Percentiles rank a stretch among this genome's conserved stretches.
Conservation (phyloP, 495 filamentous ascomycete species). For the Stereocaulon alpinum region DNA sequence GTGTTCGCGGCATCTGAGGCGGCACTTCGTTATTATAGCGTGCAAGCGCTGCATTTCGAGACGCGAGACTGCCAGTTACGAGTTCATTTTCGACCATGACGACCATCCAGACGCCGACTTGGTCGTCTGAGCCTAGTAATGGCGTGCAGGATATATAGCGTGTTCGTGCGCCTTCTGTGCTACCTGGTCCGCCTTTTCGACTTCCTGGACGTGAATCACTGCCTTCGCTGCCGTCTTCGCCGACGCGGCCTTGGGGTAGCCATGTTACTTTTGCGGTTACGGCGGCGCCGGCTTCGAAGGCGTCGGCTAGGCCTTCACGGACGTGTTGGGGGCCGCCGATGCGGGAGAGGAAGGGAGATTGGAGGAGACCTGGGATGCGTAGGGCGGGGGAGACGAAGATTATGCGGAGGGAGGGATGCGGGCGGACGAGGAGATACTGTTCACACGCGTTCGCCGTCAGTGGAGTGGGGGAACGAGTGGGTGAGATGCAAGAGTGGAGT, state of each 20-base stretch:
- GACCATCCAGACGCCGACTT: slow-evolving; percentile 56
- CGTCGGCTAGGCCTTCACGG: slow-evolving; percentile 41
- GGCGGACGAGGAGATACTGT: slow-evolving; percentile 53
- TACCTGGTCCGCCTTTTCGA: slow-evolving; percentile 22
- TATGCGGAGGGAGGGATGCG: slow-evolving; percentile 48
- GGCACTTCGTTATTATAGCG: background rate
- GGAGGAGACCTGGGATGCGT: slow-evolving; percentile 53
- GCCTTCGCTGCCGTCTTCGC: background rate
- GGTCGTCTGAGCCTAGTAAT: slow-evolving; percentile 43
- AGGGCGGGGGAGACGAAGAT: slow-evolving; percentile 58
- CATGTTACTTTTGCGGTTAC: slow-evolving; percentile 54
- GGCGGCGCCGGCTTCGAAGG: slow-evolving; percentile 44
- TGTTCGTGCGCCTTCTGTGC: slow-evolving; percentile 35
- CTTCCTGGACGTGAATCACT: slow-evolving; percentile 1
- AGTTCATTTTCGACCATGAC: slow-evolving; percentile 47
- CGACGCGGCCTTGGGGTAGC: slow-evolving; percentile 28
- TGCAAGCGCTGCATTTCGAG: slow-evolving; percentile 7
- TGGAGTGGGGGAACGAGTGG: background rate
- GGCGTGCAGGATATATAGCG: slow-evolving; percentile 57
- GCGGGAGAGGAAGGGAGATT: slow-evolving; percentile 49
- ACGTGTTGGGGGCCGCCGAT: slow-evolving; percentile 46
- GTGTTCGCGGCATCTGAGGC: slow-evolving; percentile 10
- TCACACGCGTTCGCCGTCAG: slow-evolving; percentile 34
- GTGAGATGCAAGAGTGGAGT: background rate
- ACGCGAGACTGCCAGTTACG: slow-evolving; percentile 16